These are phyloP conservation scores for Thelonectria discophora DNA, from an alignment of 2,329 filamentous ascomycete species.

Conservation along the genomic window DNA sequence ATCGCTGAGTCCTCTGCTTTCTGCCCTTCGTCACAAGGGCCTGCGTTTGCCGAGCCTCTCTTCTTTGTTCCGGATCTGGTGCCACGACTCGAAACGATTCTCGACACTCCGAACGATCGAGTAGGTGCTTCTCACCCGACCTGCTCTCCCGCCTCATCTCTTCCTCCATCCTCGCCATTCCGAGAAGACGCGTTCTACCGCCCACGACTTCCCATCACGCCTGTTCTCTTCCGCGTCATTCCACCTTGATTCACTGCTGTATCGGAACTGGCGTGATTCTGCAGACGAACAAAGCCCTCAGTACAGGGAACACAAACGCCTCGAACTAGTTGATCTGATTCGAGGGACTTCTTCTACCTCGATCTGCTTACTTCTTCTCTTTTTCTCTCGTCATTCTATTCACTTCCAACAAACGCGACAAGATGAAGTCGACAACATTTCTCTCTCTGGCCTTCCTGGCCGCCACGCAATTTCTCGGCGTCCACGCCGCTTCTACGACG, in stretches of 20 bases:
- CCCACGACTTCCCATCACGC: constrained; percentile 23
- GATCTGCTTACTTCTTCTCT: constrained; percentile 29
- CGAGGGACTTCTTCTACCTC: constrained; percentile 22
- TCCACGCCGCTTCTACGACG: constrained; percentile 29
- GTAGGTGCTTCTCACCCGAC: constrained; percentile 19
- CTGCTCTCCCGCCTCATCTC: constrained; percentile 8
- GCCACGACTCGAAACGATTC: constrained; percentile 31
- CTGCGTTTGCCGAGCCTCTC: constrained; percentile 27
- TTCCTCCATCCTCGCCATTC: constrained; percentile 24
- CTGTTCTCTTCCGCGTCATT: constrained; percentile 1
- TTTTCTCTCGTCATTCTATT: constrained; percentile 17
- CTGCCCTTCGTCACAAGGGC: constrained; percentile 25
- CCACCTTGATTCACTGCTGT: constrained; percentile 17
- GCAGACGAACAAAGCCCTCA: constrained; percentile 17
- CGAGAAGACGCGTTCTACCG: constrained; percentile 10
- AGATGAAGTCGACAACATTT: constrained; percentile 46
- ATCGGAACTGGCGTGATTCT: constrained; percentile 16
- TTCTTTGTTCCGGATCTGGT: constrained; percentile 32
- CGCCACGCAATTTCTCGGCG: constrained; percentile 38
- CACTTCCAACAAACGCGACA: constrained; percentile 17
- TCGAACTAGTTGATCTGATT: constrained; percentile 42
- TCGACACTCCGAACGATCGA: constrained; percentile 25
- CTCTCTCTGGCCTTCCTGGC: constrained; percentile 43
- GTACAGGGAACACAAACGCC: constrained; percentile 17
- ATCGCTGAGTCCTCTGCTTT: constrained; percentile 28